phyloP scores from a whole-genome alignment of 352 stramenopile species.

The Globisporangium echinulatum region DNA sequence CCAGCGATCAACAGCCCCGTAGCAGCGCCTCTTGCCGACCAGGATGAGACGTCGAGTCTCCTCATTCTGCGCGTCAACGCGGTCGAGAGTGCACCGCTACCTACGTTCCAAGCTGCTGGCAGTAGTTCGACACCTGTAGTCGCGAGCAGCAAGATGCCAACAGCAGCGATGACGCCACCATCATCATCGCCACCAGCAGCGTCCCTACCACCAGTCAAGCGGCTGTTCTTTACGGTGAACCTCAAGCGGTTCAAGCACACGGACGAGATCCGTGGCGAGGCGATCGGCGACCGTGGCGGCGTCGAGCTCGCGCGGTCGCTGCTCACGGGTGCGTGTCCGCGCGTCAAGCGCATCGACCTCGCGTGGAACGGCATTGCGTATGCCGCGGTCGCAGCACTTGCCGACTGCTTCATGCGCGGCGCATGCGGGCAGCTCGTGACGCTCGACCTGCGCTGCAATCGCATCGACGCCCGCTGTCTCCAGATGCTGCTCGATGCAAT shows the following conservation, averaged over 20 bases:
- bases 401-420: conserved; percentile 46
- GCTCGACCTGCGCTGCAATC: conserved; percentile 65
- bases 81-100: conserved; percentile 1
- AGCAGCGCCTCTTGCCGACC: conserved; percentile 18
- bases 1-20: conserved; percentile 47
- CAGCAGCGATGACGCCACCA: background rate
- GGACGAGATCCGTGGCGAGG: conserved; percentile 46
- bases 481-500: conserved; percentile 32
- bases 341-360: conserved; percentile 44
- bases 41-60: conserved; percentile 50
- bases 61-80: conserved; percentile 46
- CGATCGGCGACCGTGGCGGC: conserved; percentile 46
- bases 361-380: conserved; percentile 70
- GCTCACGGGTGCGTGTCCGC: conserved; percentile 59
- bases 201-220: conserved; percentile 18
- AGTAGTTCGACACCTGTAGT: background rate
- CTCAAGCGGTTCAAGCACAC: conserved; percentile 72
- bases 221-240: conserved; percentile 62
- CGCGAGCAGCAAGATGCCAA: background rate
- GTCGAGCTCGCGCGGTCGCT: conserved; percentile 54
- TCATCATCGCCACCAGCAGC: background rate
- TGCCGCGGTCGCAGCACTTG: conserved; percentile 36
- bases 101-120: conserved; percentile 4
- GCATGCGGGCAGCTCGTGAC: conserved; percentile 43
- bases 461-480: conserved; percentile 38